Base-by-base conservation (phyloP, 2,329 filamentous ascomycete species). In the Pseudogymnoascus verrucosus region DNA sequence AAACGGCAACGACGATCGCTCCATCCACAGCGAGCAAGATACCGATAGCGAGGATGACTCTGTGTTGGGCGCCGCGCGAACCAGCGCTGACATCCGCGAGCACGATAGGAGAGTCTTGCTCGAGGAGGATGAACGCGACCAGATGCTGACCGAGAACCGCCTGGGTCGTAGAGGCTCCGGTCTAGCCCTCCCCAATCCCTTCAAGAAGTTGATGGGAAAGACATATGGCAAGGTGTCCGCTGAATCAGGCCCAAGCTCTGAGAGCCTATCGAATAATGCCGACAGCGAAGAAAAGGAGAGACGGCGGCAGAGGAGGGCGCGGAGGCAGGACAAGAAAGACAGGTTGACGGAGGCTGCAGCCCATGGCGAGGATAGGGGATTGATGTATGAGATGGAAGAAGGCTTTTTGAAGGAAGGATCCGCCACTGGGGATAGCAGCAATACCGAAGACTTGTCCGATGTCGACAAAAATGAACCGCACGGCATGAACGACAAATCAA, bases 341-440 rank as follows among this genome's bases (percentile, higher is more conserved):
- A 78, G 76, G 67, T 74, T 83, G 71, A 75, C 80, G 69, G 77
- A 79, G 63, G 78, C 82, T 62, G 84, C 84, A 3, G 78, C 78
- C 26, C 75, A 85, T 65, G 86, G 86, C 63, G 89, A 91, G 72
- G 85, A 90, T 68, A 87, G 88, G 39, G 84, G 87, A 74, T 78
- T 96, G 71, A 90, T 96, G 87, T 93, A 91, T 74, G 90, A 95
- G 76, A 91, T 93, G 89, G 93, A 97, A 75, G 89, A 92, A 72
- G 91, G 91, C 1, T 84, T 81, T 2, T 82, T 89, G 71, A 85
- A 82, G 65, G 86, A 88, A 59, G 87, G 88, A 62, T 89, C 83
- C 72, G 80, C 79, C 5, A 86, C 84, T 0, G 84, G 84, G 37
- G 81, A 83, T 0, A 87, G 83, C 74, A 86, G 82, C 78, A 78